These are phyloP conservation scores for Sporothrix euskadiensis DNA, from an alignment of 2,329 filamentous ascomycete genomes.

Conservation along the genomic window DNA sequence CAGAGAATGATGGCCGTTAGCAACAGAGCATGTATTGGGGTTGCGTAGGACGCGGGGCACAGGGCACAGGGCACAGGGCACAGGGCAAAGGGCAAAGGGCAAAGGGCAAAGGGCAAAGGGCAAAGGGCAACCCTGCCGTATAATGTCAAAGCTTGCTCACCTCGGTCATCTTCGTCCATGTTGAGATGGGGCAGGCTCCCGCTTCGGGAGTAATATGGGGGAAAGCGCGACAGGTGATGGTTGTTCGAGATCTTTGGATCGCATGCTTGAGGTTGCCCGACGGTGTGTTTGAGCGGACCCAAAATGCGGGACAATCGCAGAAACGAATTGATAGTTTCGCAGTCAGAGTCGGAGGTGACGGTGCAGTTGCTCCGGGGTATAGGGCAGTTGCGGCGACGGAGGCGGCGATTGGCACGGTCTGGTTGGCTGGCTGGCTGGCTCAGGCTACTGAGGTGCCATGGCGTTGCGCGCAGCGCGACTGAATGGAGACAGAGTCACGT, in stretches of 20 bases:
- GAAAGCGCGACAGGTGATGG: neutral
- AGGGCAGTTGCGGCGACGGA: neutral
- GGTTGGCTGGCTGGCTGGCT: neutral
- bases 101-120: too few relatives aligned
- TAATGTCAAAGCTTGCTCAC: conserved; percentile 24
- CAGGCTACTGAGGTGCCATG: neutral
- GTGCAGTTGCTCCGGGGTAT: neutral
- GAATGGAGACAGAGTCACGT: neutral
- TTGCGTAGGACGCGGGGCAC: too few relatives aligned
- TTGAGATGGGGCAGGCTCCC: neutral
- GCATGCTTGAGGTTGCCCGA: neutral
- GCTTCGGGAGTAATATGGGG: neutral
- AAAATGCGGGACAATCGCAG: too few relatives aligned
- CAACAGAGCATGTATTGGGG: neutral
- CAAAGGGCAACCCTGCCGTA: neutral
- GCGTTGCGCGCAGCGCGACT: neutral
- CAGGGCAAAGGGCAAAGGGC: too few relatives aligned
- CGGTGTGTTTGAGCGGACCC: neutral
- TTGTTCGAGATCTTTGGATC: neutral
- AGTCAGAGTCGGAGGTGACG: neutral
- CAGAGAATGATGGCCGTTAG: neutral
- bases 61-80: neutral
- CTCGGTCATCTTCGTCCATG: conserved; percentile 40
- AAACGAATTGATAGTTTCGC: neutral
- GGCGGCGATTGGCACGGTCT: neutral